Percentiles rank a stretch among this genome's conserved stretches.
phyloP scores from a whole-genome alignment of 169 alveolate species.

The Plasmodium vinckei region DNA sequence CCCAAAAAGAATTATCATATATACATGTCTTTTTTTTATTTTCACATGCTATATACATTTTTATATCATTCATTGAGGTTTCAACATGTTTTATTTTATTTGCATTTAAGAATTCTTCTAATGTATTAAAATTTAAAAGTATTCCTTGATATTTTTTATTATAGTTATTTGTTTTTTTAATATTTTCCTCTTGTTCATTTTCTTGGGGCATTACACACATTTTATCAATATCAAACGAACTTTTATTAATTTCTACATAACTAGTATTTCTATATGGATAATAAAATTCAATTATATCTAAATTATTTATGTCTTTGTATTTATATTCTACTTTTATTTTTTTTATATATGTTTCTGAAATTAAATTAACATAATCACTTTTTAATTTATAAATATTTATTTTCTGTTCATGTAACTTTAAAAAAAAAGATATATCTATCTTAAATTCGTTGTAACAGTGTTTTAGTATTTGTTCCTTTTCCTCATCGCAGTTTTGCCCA shows the following conservation, averaged over 20 bases:
- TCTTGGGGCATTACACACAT: neutral
- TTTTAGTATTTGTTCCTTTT: slow-evolving; percentile 8
- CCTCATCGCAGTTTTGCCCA: neutral
- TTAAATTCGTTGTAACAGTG: slow-evolving; percentile 46
- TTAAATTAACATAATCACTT: slow-evolving; percentile 44
- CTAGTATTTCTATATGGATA: slow-evolving; percentile 23
- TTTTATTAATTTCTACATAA: slow-evolving; percentile 31
- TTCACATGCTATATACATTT: neutral
- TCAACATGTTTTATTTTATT: slow-evolving; percentile 24
- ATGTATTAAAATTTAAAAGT: slow-evolving; percentile 47
- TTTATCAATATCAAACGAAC: neutral
- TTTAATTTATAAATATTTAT: slow-evolving; percentile 28
- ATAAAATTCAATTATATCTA: neutral
- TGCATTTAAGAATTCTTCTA: slow-evolving; percentile 44
- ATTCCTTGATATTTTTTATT: slow-evolving; percentile 27
- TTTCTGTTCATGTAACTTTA: slow-evolving; percentile 34
- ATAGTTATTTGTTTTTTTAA: slow-evolving; percentile 7
- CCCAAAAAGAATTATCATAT: slow-evolving; percentile 46
- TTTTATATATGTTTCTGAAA: slow-evolving; percentile 24
- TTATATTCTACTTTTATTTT: slow-evolving; percentile 27
- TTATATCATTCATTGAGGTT: slow-evolving; percentile 16
- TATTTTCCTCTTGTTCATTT: neutral
- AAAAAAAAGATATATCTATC: slow-evolving; percentile 67
- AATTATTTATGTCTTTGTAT: neutral
- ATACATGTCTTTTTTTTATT: neutral